Base-by-base conservation (phyloP, 1,284 basidiomycete species). In the Cerrena zonata region DNA sequence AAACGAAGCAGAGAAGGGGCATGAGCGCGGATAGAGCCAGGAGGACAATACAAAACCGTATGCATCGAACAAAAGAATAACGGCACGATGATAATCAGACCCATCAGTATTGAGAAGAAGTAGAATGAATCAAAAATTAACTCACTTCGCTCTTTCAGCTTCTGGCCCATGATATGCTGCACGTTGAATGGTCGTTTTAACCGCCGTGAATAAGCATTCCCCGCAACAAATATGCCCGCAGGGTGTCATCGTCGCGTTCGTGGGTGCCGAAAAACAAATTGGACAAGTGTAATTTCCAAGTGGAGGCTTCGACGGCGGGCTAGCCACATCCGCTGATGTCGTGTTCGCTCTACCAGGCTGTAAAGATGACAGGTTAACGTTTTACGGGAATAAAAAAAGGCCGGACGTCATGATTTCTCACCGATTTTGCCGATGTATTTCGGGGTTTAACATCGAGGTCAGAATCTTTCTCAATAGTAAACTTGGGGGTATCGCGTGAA, bases 201-300 rank as follows among this genome's bases (percentile, higher is more conserved):
- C 77, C 0, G 87, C 82, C 1, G 79, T 79, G 57, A 89, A 90
- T 5, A 90, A 73, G 63, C 87, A 90, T 23, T 78, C 70, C 1
- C 86, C 88, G 56, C 87, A 90, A 54, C 80, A 80, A 41, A 90
- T 75, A 55, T 90, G 87, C 0, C 87, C 87, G 56, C 87, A 90
- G 0, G 84, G 86, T 0, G 86, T 88, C 48, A 89, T 65, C 0
- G 85, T 86, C 19, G 88, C 84, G 53, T 86, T 81, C 0, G 77
- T 79, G 1, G 87, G 87, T 1, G 84, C 75, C 34, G 73, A 80
- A 70, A 89, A 87, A 62, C 88, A 90, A 53, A 90, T 84, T 4
- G 87, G 87, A 60, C 88, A 89, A 0, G 75, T 76, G 59, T 87
- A 89, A 2, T 75, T 67, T 1, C n/a, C n/a, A n/a, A 82, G 74